Base-by-base conservation (phyloP, 176 grass and related monocot genomes). In the bread wheat (Triticum aestivum) region DNA sequence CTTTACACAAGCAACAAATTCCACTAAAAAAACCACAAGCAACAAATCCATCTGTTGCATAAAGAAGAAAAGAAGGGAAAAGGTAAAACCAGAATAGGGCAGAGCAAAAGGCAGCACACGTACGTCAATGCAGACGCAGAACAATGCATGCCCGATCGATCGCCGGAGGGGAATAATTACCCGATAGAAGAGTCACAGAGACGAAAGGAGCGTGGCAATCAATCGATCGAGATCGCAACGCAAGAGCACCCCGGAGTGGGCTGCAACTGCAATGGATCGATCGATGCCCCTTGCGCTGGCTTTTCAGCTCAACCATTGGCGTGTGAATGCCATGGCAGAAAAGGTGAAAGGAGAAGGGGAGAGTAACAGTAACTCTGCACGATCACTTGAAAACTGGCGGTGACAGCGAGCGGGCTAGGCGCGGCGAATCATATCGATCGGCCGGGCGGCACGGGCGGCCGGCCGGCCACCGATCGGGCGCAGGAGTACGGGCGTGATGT, bases 251-350 rank as follows among this genome's bases (percentile, higher is more conserved):
- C 39, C 17, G 79, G 72, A 78, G 84, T 83, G 52, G 84, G 73
- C 52, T 86, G 88, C 84, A 71, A 78, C 39, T 79, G 79, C 54
- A 20, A 59, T 59, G 18, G 54, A 59, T 59, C 18, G 18, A 59
- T 59, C 54, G 54, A 59, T 59, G 77, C 45, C 35, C 2, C 35
- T 4, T 3, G 44, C 14, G 9, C 37, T 80, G 24, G 12, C 58
- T 82, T 70, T 86, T 83, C 73, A 83, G 65, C 79, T 58, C 65
- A 13, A 4, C 79, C 64, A 64, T 82, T 86, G 84, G 65, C 47
- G 56, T 87, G 89, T 90, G 84, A 87, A 90, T 83, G 89, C 80
- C 78, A 85, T 82, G 59, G 73, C 65, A 79, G 65, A 87, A 89
- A 89, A 84, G 88, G 59, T 67, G 5, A 68, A 85, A 65, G 1